These are phyloP conservation scores for Talaromyces wortmannii DNA, from an alignment of 495 filamentous ascomycete genomes.

Conservation along the genomic window DNA sequence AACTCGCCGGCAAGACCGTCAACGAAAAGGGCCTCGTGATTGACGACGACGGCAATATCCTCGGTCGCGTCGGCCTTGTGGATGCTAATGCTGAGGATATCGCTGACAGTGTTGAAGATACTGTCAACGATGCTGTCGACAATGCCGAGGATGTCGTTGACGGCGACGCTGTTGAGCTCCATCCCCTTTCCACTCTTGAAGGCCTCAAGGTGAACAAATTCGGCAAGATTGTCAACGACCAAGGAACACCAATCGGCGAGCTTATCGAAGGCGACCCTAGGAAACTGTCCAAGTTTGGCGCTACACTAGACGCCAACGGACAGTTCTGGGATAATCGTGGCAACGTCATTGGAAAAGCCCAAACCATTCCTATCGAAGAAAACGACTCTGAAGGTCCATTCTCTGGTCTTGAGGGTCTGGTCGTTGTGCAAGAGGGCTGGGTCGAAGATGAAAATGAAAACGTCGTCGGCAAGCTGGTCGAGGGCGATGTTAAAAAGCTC, in stretches of 20 bases:
- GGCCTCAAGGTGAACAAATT: conserved; percentile 55
- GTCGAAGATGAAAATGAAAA: conserved; percentile 55
- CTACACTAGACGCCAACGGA: conserved; percentile 52
- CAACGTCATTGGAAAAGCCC: conserved; percentile 51
- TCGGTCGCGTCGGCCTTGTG: conserved; percentile 21
- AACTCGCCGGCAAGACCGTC: conserved; percentile 44
- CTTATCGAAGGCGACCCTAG: conserved; percentile 54
- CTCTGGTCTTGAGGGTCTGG: conserved; percentile 56
- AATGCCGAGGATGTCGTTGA: conserved; percentile 24
- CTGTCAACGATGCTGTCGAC: conserved; percentile 22
- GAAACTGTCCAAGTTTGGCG: conserved; percentile 48
- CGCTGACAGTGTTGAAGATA: conserved; percentile 12
- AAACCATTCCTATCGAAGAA: conserved; percentile 53
- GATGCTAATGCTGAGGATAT: conserved; percentile 15
- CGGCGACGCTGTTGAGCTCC: conserved; percentile 26
- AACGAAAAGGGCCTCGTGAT: conserved; percentile 45
- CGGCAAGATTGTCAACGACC: conserved; percentile 49
- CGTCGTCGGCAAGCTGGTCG: conserved; percentile 49
- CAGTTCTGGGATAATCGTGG: conserved; percentile 58
- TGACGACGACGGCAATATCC: conserved; percentile 29
- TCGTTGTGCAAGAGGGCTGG: conserved; percentile 51
- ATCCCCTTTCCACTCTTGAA: conserved; percentile 53
- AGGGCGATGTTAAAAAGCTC: conserved; percentile 59
- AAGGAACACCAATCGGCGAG: conserved; percentile 50
- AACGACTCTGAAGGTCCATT: conserved; percentile 52